These are phyloP conservation scores for Paecilomyces variotii DNA, from an alignment of 2,329 filamentous ascomycete genomes.

Conservation along the genomic window DNA sequence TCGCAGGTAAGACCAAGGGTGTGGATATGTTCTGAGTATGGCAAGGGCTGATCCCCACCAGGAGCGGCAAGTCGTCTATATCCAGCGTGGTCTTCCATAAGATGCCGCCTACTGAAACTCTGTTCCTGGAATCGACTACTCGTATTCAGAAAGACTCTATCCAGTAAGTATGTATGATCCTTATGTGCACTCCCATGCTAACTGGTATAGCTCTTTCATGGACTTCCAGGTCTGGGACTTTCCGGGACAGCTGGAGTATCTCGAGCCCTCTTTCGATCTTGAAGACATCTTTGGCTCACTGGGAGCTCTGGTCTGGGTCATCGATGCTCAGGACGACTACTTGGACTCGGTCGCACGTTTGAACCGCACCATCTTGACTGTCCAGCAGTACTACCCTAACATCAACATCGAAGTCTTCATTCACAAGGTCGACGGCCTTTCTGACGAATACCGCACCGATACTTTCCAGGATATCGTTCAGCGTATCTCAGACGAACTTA, in stretches of 20 bases:
- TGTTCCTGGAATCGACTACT: slow-evolving; percentile 92
- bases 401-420: slow-evolving; percentile 99
- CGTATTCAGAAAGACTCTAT: slow-evolving; percentile 91
- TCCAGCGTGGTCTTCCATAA: slow-evolving; percentile 99
- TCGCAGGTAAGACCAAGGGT: slow-evolving; percentile 57
- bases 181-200: slow-evolving; percentile 1
- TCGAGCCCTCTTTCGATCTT: slow-evolving; percentile 81
- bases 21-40: background rate
- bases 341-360: slow-evolving; percentile 81
- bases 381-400: slow-evolving; percentile 80
- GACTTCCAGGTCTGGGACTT: slow-evolving; percentile 99
- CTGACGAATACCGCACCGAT: slow-evolving; percentile 92
- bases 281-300: slow-evolving; percentile 91
- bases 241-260: slow-evolving; percentile 87
- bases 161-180: slow-evolving; percentile 56
- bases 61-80: slow-evolving; percentile 97
- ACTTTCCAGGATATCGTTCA: slow-evolving; percentile 96
- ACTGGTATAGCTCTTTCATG: slow-evolving; percentile 74
- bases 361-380: slow-evolving; percentile 79
- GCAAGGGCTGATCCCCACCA: slow-evolving; percentile 33
- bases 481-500: slow-evolving; percentile 90
- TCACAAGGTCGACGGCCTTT: slow-evolving; percentile 96
- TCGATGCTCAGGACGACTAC: slow-evolving; percentile 97
- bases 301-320: slow-evolving; percentile 94
- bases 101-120: slow-evolving; percentile 85